Evolutionary conservation across 345 rosid genomes (phyloP), one percentile per base, ranked within the genome.

Genomic region (Durio zibethinus): DNA sequence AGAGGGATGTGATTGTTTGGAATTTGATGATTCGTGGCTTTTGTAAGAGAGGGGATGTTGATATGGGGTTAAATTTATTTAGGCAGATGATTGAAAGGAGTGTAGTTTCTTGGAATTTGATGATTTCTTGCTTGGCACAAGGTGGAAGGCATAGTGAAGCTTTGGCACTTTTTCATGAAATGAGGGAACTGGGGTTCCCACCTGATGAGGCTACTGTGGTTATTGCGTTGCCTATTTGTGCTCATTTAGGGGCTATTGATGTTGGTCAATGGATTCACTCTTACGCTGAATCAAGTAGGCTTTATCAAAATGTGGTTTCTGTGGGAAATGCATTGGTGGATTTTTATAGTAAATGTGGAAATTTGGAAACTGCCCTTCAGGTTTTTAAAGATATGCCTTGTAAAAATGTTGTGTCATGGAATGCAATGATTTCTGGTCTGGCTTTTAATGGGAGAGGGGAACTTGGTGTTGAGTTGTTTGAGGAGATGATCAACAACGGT

Each of bases 171-270:
- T 90, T 90, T 81, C 78, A 79, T 4, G 89, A 87, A 82, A 90
- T 92, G 97, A 62, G 84, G 52, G 89, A 85, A 52, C 85, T 80
- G 77, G 91, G 88, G 1, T 80, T 89, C 5, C 82, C 86, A 47
- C 90, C 84, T 4, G 97, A 92, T 11, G 92, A 89, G 68, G 94
- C 91, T 1, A 92, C 93, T 0, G 52, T 88, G 45, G 93, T 92
- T 2, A 83, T 88, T 0, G 78, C 90, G 59, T 78, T 90, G 84
- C 94, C 97, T 62, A 72, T 92, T 54, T 85, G 92, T 79, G 84
- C 94, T 45, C 90, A 87, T 68, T 82, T 86, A 16, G 91, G 92
- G 12, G 91, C 81, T 82, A 73, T 82, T 60, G 88, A 83, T 72
- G 73, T 84, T 1, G 94, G 91, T 29, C 75, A 82, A 75, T 81